phyloP scores from a whole-genome alignment of 371 early-diverging fungal genomes.

The Mortierella sp. region DNA sequence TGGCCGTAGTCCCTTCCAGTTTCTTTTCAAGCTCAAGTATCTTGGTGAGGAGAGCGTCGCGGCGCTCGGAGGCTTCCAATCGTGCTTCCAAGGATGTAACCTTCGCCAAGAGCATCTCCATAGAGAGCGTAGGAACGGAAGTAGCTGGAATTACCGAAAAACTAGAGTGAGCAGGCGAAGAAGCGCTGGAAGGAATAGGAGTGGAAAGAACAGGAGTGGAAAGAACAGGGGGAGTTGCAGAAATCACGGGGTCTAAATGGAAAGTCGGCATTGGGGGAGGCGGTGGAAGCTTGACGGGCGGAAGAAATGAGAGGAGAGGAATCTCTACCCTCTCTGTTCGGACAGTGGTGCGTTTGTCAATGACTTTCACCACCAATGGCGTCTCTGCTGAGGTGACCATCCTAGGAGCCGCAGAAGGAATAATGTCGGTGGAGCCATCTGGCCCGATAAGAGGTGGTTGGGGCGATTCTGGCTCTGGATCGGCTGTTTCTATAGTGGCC shows the following conservation, averaged over 20 bases:
- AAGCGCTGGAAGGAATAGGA: not conserved
- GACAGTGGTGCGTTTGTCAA: slow-evolving; percentile 16
- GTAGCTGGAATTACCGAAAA: not conserved
- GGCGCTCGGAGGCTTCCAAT: slow-evolving; percentile 30
- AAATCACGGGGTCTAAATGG: not conserved
- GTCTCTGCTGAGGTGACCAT: slow-evolving; percentile 16
- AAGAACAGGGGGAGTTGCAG: not conserved
- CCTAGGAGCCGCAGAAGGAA: slow-evolving; percentile 15
- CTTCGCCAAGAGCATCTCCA: slow-evolving; percentile 32
- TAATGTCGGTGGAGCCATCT: slow-evolving; percentile 17
- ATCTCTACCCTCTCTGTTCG: slow-evolving; percentile 19
- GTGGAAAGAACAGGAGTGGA: not conserved
- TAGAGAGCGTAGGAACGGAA: not conserved
- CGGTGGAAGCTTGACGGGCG: slow-evolving; percentile 17
- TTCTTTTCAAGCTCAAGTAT: slow-evolving; percentile 36
- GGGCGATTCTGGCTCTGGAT: not conserved
- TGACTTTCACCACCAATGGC: slow-evolving; percentile 3
- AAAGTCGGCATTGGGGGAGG: not conserved
- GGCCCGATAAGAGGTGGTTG: slow-evolving; percentile 7
- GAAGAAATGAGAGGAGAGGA: slow-evolving; percentile 8
- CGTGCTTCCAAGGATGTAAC: slow-evolving; percentile 34
- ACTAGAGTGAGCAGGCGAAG: not conserved
- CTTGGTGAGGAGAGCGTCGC: slow-evolving; percentile 25
- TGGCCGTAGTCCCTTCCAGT: slow-evolving; percentile 4
- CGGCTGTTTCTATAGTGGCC: not conserved